Evolutionary conservation across 495 filamentous ascomycete species (phyloP).

Genomic region (Neurospora sp.): DNA sequence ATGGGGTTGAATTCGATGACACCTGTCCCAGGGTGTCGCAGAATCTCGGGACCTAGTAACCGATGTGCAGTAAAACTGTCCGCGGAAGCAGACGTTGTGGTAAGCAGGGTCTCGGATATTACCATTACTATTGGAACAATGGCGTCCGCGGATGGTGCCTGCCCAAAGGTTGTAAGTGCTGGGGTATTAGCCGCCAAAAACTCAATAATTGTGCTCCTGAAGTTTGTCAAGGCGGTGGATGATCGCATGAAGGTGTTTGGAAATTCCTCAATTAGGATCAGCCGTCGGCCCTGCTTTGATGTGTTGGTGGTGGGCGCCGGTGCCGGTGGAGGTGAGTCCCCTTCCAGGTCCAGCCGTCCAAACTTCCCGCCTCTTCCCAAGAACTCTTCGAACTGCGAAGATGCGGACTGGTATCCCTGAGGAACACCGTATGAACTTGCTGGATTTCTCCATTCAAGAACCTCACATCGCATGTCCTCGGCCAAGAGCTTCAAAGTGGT

Average conservation of each 20-base stretch:
- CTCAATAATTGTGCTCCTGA: conserved; percentile 62
- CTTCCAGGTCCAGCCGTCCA: conserved; percentile 57
- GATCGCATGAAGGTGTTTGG: conserved; percentile 68
- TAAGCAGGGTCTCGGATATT: conserved; percentile 76
- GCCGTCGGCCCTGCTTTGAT: conserved; percentile 18
- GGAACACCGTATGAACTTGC: conserved; percentile 46
- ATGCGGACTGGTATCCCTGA: conserved; percentile 49
- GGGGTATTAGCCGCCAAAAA: conserved; percentile 57
- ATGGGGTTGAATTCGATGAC: conserved; percentile 88
- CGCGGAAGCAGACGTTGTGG: conserved; percentile 61
- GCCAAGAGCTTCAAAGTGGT: conserved; percentile 72
- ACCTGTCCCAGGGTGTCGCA: conserved; percentile 61
- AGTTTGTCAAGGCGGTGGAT: conserved; percentile 57
- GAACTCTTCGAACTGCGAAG: conserved; percentile 84
- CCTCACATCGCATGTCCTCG: conserved; percentile 55
- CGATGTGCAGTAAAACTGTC: conserved; percentile 88
- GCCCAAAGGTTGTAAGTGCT: conserved; percentile 27
- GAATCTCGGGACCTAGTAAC: conserved; percentile 74
- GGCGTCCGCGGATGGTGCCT: conserved; percentile 21
- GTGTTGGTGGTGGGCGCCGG: not conserved
- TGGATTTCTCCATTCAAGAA: conserved; percentile 90
- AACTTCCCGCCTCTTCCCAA: conserved; percentile 69
- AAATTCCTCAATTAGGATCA: conserved; percentile 91
- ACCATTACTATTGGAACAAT: conserved; percentile 77
- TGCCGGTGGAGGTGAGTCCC: conserved; percentile 13